These are phyloP conservation scores for Pugionium dolabratum DNA, from an alignment of 345 rosid species.

Conservation along the genomic window DNA sequence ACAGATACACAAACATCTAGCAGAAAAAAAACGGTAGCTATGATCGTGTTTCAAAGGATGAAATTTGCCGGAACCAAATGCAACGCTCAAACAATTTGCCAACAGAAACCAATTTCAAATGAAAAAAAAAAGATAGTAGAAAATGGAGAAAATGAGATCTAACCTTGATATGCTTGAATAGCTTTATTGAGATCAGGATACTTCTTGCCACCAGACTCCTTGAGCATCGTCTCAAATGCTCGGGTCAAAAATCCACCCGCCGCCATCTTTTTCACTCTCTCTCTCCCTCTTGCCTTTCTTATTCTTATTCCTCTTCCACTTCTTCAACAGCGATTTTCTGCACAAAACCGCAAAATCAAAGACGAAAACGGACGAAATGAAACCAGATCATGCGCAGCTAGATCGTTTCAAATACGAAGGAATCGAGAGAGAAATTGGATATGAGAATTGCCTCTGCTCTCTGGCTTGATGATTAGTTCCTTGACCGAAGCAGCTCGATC, in stretches of 20 bases:
- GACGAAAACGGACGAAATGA: not conserved
- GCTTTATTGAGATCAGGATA: constrained; percentile 84
- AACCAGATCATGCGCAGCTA: constrained; percentile 22
- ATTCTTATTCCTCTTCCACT: not conserved
- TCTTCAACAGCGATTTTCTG: constrained; percentile 25
- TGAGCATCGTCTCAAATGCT: constrained; percentile 94
- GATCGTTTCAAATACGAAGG: constrained; percentile 5
- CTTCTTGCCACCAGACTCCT: constrained; percentile 89
- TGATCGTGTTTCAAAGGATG: constrained; percentile 2
- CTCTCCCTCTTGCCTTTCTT: constrained; percentile 1
- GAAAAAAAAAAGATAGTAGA: too few species aligned
- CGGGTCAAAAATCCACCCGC: constrained; percentile 95
- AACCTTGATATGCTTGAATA: constrained; percentile 74
- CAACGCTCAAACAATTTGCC: not conserved
- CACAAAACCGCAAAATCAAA: constrained; percentile 17
- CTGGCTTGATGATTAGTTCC: constrained; percentile 1
- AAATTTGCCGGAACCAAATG: not conserved
- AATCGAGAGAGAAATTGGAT: constrained; percentile 26
- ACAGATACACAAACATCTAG: not conserved
- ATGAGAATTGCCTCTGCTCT: constrained; percentile 28
- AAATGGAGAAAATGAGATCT: constrained; percentile 38
- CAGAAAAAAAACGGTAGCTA: constrained; percentile 10
- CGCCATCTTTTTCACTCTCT: constrained; percentile 46
- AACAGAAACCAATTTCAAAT: not conserved
- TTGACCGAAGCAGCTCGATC: constrained; percentile 29